Base-by-base conservation (phyloP, 2,329 filamentous ascomycete genomes). In the Fusarium luffae region DNA sequence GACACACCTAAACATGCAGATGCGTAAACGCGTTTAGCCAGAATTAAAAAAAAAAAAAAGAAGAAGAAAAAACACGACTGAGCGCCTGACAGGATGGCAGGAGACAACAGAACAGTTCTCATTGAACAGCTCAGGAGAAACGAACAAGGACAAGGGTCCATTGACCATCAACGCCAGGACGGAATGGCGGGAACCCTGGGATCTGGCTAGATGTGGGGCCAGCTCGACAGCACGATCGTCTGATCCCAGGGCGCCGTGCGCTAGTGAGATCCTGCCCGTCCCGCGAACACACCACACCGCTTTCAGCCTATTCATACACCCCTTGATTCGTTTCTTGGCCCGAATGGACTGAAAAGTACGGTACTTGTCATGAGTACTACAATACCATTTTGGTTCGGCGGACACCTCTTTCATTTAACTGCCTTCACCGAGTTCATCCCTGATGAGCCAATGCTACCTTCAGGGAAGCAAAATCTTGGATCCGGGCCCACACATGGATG, bases 181-280 rank as follows among this genome's bases (percentile, higher is more conserved):
- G 57, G 58, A 74, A 65, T 70, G 61, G 68, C 71, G 73, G 69
- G 69, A 74, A 71, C 73, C 73, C 73, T 75, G 69, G 73, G 73
- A 75, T 75, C 73, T 75, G 73, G 70, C 73, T 73, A 49, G 65
- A 43, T 59, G 71, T 72, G 73, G 73, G 71, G 71, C 68, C 52
- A 51, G 51, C 44, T 74, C 63, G 66, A 74, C 69, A 74, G 58
- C 69, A 66, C 73, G 73, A 75, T 75, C 73, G 73, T 73, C 73
- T 75, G 73, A 75, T 75, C 73, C 69, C 61, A 70, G 73, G 64
- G 62, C 71, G 59, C 59, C 66, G 59, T 63, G 54, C 73, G 50
- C 73, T 75, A 75, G 68, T 66, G 52, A 75, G 73, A 75, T 75
- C 71, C 73, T 75, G 73, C 71, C 73, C 73, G 73, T 75, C 73